A percentile compares a stretch with the other conserved stretches of the same genome.
phyloP scores from a whole-genome alignment of 2,329 filamentous ascomycete genomes.

The Penicillium vulpinum region DNA sequence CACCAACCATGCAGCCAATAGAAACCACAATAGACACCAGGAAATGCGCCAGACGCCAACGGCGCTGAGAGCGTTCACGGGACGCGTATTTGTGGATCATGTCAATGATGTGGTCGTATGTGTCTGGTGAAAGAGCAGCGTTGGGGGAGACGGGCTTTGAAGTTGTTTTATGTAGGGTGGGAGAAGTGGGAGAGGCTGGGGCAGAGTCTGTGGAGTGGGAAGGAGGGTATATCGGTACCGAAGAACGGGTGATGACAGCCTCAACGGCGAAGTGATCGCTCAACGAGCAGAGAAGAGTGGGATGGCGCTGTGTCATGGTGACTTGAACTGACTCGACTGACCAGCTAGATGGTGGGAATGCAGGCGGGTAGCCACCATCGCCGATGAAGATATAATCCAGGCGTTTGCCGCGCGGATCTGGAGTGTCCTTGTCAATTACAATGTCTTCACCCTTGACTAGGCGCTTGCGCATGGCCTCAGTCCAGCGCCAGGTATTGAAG shows the following conservation, averaged over 20 bases:
- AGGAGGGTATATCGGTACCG: neutral
- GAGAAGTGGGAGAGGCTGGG: constrained; percentile 9
- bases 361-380: constrained; percentile 46
- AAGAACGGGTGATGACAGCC: constrained; percentile 63
- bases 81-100: constrained; percentile 67
- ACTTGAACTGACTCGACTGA: constrained; percentile 69
- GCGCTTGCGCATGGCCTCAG: constrained; percentile 66
- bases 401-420: constrained; percentile 76
- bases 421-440: constrained; percentile 62
- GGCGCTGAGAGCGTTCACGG: constrained; percentile 71
- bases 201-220: constrained; percentile 2
- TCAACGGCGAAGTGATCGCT: constrained; percentile 95
- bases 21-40: constrained; percentile 64
- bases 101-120: constrained; percentile 71
- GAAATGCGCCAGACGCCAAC: constrained; percentile 74
- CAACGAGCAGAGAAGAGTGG: constrained; percentile 76
- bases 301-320: constrained; percentile 78
- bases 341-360: constrained; percentile 56
- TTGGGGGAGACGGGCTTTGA: constrained; percentile 25
- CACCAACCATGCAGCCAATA: constrained; percentile 72
- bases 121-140: constrained; percentile 46
- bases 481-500: constrained; percentile 94
- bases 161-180: constrained; percentile 15
- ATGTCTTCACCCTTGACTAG: constrained; percentile 66
- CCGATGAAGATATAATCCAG: constrained; percentile 93